Conservation (phyloP, 495 filamentous ascomycete species). For the Hypoxylon fuscum region DNA sequence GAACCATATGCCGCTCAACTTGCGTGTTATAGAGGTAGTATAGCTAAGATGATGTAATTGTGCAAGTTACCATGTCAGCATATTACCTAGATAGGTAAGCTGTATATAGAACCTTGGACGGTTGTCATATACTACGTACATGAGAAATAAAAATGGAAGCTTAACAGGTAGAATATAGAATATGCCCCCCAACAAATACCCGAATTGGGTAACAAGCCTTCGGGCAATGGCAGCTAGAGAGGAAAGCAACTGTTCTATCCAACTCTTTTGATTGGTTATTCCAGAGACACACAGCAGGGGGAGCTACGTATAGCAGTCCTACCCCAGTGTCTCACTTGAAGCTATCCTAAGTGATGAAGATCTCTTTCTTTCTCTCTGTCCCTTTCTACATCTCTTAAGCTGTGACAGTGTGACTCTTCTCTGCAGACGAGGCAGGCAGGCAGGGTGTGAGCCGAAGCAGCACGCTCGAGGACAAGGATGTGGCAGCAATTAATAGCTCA, state of each 20-base stretch:
- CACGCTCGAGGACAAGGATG: constrained; percentile 20
- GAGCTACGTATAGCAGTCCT: constrained; percentile 10
- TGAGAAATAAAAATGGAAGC: background rate
- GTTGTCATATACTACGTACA: background rate
- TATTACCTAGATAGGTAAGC: constrained; percentile 21
- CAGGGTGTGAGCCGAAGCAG: constrained; percentile 28
- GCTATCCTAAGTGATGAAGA: constrained; percentile 2
- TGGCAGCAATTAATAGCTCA: constrained; percentile 34
- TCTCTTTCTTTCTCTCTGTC: background rate
- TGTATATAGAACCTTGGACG: constrained; percentile 1
- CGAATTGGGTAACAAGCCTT: constrained; percentile 12
- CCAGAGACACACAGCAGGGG: constrained; percentile 15
- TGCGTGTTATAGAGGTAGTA: constrained; percentile 7
- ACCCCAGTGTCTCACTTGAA: constrained; percentile 1
- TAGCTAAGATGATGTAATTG: constrained; percentile 31
- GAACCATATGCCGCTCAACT: constrained; percentile 14
- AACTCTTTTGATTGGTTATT: constrained; percentile 30
- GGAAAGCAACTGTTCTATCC: constrained; percentile 21
- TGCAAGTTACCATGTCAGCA: constrained; percentile 20
- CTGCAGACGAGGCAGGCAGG: constrained; percentile 16
- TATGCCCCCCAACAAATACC: constrained; percentile 10
- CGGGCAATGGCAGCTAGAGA: background rate
- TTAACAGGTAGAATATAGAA: background rate
- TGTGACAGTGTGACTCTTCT: constrained; percentile 24
- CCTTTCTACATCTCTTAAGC: constrained; percentile 1